A percentile compares a stretch with the other conserved stretches of the same genome.
phyloP scores from a whole-genome alignment of 176 grass and related monocot genomes.

The Hordeum vulgare region DNA sequence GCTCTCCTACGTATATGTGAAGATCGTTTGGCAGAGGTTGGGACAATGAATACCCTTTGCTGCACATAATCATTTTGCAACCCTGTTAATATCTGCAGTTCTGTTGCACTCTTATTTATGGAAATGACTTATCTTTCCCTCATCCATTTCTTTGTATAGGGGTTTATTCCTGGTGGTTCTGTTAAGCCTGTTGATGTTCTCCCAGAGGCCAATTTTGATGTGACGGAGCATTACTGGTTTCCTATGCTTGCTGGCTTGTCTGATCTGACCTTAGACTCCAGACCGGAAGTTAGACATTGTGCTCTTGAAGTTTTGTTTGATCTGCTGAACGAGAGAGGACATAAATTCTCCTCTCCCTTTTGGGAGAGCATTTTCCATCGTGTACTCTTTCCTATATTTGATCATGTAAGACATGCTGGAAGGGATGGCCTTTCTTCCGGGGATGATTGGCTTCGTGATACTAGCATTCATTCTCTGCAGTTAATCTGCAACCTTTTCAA shows the following conservation, averaged over 20 bases:
- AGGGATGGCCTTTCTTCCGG: slow-evolving; percentile 77
- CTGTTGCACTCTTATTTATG: slow-evolving; percentile 5
- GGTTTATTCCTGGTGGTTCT: slow-evolving; percentile 87
- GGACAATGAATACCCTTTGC: slow-evolving; percentile 12
- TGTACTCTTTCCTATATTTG: slow-evolving; percentile 97
- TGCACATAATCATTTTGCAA: neutral
- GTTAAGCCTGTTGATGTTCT: slow-evolving; percentile 74
- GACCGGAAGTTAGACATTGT: slow-evolving; percentile 94
- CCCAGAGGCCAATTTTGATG: slow-evolving; percentile 71
- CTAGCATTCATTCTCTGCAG: slow-evolving; percentile 96
- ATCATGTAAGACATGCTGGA: slow-evolving; percentile 96
- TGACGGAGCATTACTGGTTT: slow-evolving; percentile 98
- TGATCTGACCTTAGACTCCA: slow-evolving; percentile 92
- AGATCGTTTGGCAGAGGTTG: slow-evolving; percentile 99
- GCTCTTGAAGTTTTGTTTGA: slow-evolving; percentile 98
- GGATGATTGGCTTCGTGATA: slow-evolving; percentile 95
- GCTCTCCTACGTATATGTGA: slow-evolving; percentile 98
- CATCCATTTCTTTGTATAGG: slow-evolving; percentile 44
- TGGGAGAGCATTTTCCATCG: slow-evolving; percentile 99
- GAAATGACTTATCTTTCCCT: slow-evolving; percentile 6
- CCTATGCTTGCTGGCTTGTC: slow-evolving; percentile 99
- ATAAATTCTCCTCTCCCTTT: slow-evolving; percentile 94
- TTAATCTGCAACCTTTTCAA: slow-evolving; percentile 99
- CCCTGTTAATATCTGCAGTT: neutral
- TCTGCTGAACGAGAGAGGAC: slow-evolving; percentile 98